These are phyloP conservation scores for Emergomyces pasteurianus DNA, from an alignment of 2,329 filamentous ascomycete species.

Conservation along the genomic window DNA sequence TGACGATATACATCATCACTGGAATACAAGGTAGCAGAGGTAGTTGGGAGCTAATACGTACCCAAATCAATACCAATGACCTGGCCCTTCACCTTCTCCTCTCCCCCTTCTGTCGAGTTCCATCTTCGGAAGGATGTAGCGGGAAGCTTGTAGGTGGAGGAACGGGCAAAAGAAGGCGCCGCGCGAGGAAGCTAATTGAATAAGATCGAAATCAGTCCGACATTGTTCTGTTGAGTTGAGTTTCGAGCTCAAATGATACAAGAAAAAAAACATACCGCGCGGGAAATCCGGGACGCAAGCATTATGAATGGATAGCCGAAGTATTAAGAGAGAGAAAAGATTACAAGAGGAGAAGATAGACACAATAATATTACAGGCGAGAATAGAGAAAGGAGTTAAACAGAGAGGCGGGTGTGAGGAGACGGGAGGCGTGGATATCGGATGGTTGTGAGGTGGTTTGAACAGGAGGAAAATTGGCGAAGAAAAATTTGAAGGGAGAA, in stretches of 20 bases:
- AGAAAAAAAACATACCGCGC: slow-evolving; percentile 52
- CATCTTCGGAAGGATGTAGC: slow-evolving; percentile 55
- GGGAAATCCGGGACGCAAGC: slow-evolving; percentile 59
- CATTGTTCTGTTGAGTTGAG: not conserved
- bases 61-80: slow-evolving; percentile 98
- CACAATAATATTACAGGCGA: slow-evolving; percentile 16
- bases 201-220: not conserved
- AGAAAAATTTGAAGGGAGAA: slow-evolving; percentile 4
- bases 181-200: slow-evolving; percentile 62
- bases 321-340: slow-evolving; percentile 18
- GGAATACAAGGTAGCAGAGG: not conserved
- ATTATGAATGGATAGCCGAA: slow-evolving; percentile 41
- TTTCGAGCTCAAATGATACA: not conserved
- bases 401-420: slow-evolving; percentile 7
- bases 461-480: slow-evolving; percentile 1
- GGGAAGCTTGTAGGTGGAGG: slow-evolving; percentile 57
- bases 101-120: slow-evolving; percentile 42
- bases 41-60: slow-evolving; percentile 32
- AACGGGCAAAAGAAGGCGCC: slow-evolving; percentile 54
- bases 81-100: slow-evolving; percentile 79
- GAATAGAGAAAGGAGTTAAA: slow-evolving; percentile 9
- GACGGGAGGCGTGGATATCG: too few species aligned
- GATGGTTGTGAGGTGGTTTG: too few species aligned
- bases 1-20: not conserved
- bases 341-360: slow-evolving; percentile 24